phyloP scores from a whole-genome alignment of 176 grass and related monocot genomes.

The Ananas comosus region DNA sequence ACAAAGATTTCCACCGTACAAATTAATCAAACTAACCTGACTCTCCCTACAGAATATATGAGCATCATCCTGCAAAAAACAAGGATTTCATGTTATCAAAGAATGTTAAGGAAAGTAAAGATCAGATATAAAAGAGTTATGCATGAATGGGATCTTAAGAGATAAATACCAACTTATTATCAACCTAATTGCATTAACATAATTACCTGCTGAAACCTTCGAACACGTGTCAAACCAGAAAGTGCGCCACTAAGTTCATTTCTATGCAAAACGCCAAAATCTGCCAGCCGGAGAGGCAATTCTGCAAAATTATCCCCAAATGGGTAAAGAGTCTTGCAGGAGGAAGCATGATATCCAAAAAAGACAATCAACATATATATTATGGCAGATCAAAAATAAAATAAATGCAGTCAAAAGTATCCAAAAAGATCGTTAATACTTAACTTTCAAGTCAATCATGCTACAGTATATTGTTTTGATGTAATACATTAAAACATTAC shows the following conservation, averaged over 20 bases:
- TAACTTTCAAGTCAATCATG: no score
- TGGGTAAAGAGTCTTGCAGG: background rate
- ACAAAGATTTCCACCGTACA: conserved; percentile 5
- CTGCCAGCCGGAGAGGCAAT: conserved; percentile 86
- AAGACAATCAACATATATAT: background rate
- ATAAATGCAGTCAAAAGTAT: no score
- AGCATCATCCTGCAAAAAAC: conserved; percentile 74
- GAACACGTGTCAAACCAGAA: conserved; percentile 94
- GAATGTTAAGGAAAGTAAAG: background rate
- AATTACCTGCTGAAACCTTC: conserved; percentile 97
- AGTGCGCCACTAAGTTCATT: conserved; percentile 97
- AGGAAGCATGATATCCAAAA: background rate
- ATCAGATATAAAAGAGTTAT: background rate
- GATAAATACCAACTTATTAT: background rate
- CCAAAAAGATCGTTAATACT: no score
- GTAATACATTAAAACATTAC: background rate
- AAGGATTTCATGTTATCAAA: background rate
- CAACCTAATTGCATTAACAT: background rate
- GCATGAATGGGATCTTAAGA: background rate
- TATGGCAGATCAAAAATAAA: background rate
- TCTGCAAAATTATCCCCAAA: conserved; percentile 46
- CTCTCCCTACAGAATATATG: conserved; percentile 95
- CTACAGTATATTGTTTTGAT: no score
- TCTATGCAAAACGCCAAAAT: conserved; percentile 97
- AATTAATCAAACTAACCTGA: conserved; percentile 53